Evolutionary conservation across 495 filamentous ascomycete species (phyloP).

Genomic region (Aspergillus leporis): DNA sequence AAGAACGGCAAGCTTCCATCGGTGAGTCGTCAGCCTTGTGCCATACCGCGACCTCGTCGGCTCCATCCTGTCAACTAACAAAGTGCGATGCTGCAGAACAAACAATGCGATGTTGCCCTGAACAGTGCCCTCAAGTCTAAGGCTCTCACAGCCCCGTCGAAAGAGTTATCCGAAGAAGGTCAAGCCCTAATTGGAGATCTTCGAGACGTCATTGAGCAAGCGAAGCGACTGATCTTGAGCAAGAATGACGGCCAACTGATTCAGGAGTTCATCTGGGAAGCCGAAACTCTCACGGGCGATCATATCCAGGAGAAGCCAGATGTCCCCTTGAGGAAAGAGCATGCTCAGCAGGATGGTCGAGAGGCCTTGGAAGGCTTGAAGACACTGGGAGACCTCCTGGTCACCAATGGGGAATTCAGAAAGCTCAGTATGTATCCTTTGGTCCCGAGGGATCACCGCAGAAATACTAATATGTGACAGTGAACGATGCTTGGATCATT

Average conservation of each 20-base stretch:
- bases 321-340: slow-evolving; percentile 70
- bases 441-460: background rate
- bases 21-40: slow-evolving; percentile 52
- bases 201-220: slow-evolving; percentile 79
- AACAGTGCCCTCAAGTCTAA: slow-evolving; percentile 76
- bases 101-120: slow-evolving; percentile 92
- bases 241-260: slow-evolving; percentile 95
- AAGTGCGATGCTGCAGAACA: slow-evolving; percentile 55
- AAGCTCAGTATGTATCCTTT: slow-evolving; percentile 71
- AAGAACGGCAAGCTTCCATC: slow-evolving; percentile 88
- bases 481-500: slow-evolving; percentile 82
- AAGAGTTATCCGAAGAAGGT: slow-evolving; percentile 81
- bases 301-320: slow-evolving; percentile 56
- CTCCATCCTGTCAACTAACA: background rate
- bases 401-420: slow-evolving; percentile 95
- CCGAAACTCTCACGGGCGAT: slow-evolving; percentile 66
- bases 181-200: slow-evolving; percentile 74
- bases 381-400: slow-evolving; percentile 82
- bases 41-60: background rate
- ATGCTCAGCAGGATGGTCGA: slow-evolving; percentile 77
- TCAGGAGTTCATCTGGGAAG: slow-evolving; percentile 96
- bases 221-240: slow-evolving; percentile 82
- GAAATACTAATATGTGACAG: slow-evolving; percentile 49
- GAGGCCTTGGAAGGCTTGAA: slow-evolving; percentile 82
- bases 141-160: slow-evolving; percentile 67